Evolutionary conservation across 495 filamentous ascomycete genomes (phyloP), one percentile per base, ranked within the genome.

Genomic region (Xylaria grammica): DNA sequence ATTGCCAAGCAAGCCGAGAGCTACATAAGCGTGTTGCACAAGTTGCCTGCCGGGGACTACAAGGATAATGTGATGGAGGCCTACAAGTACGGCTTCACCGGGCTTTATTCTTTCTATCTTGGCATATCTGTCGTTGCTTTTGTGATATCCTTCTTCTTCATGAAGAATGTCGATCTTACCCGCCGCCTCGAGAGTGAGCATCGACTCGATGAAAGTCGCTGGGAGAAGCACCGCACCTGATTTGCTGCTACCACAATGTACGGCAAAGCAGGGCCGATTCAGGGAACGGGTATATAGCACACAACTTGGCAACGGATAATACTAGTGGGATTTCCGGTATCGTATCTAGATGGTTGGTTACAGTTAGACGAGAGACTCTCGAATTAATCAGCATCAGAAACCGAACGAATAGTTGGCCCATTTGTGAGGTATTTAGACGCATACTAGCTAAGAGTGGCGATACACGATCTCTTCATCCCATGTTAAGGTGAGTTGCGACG

Each of bases 1-100:
- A 79, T 80, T 52, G 74, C 81, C 4, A 70, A 74, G 42, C 71
- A 85, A 29, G 77, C 83, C 2, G 80, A 82, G 44, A 79, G 74
- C 7, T 78, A 83, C n/a, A 82, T 85, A 13, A 54, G 69, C 38
- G 68, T 77, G 15, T 69, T 82, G 44, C 79, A 79, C 64, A 26
- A 34, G 2, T 63, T 82, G 64, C 72, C 69, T 5, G 58, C 63
- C 1, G 73, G 74, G 2, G 49, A 65, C 6, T 64, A 59, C 57
- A 77, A 74, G 60, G 44, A 69, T 15, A 69, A 74, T 19, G 62
- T 81, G 17, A 54, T 69, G 24, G 72, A 71, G 5, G 69, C 72
- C 24, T 82, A 81, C 59, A 74, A 73, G 20, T 72, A 79, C 22
- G 69, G 65, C 1, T 72, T 69, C 27, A 69, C 58, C 9, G 61